Base-by-base conservation (phyloP, 495 filamentous ascomycete species). In the Cetradonia linearis region DNA sequence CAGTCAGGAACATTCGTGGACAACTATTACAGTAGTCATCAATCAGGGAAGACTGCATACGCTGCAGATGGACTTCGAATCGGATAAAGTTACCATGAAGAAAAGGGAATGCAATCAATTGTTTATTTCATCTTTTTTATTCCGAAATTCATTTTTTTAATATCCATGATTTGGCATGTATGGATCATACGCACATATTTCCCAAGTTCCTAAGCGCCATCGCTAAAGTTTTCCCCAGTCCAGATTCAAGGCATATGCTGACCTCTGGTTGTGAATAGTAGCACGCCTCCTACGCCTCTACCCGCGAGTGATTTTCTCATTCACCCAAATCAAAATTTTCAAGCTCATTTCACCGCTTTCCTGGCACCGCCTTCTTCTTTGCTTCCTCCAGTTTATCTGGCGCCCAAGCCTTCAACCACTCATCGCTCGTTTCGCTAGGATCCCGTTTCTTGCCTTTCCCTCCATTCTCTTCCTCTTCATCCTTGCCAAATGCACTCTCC, bases 401-500 rank as follows among this genome's bases (percentile, higher is more conserved):
- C 37, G 59, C 60, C 50, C 63, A 67, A 1, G 63, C 49, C 47
- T 62, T 67, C 59, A 67, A 60, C 53, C 64, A 67, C 37, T 73
- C 72, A 48, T 73, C 70, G 37, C 59, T 66, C 25, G 56, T 60
- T 0, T 63, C 67, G 37, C 61, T 54, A 14, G n/a, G 36, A 36
- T 59, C 62, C 25, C 23, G 47, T 31, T 50, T 62, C 69, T 72
- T 8, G 63, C 66, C 20, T 70, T 70, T 47, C 70, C 69, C 62
- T 63, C 69, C 31, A 63, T 63, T 59, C 68, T 68, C 72, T 6
- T 64, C 66, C 11, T 72, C 71, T 31, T 72, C 70, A 60, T 63
- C 69, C 20, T 66, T 65, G 50, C 68, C 66, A 58, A 73, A 71
- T 14, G 67, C 46, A 7, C 60, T 58, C n/a, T 67, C 66, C 58